A percentile compares a stretch with the other conserved stretches of the same genome.
phyloP scores from a whole-genome alignment of 2,329 filamentous ascomycete genomes.

The Trichothecium roseum region DNA sequence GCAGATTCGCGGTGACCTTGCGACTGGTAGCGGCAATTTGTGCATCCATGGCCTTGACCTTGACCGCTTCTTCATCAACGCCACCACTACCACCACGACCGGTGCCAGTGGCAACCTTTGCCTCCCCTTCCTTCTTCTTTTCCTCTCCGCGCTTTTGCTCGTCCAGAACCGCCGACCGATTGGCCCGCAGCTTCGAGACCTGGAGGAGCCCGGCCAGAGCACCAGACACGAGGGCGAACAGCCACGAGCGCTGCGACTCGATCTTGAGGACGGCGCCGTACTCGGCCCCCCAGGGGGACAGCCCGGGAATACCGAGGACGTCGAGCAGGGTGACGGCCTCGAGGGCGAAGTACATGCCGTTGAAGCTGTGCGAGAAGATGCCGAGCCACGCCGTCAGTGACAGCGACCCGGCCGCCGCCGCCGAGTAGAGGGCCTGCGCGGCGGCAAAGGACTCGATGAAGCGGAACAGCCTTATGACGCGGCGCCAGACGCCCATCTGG shows the following conservation, averaged over 20 bases:
- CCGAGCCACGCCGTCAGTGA: background rate
- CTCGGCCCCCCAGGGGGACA: slow-evolving; percentile 42
- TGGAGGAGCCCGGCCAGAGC: too few species aligned
- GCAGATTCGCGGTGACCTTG: slow-evolving; percentile 41
- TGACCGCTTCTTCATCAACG: slow-evolving; percentile 22
- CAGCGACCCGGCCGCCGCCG: background rate
- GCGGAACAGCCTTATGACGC: slow-evolving; percentile 58
- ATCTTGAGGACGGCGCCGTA: slow-evolving; percentile 34
- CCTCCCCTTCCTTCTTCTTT: slow-evolving; percentile 6
- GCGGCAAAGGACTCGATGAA: slow-evolving; percentile 49
- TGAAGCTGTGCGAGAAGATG: slow-evolving; percentile 46
- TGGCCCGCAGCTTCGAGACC: too few species aligned
- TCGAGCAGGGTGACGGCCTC: slow-evolving; percentile 55
- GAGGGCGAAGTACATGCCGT: slow-evolving; percentile 63
- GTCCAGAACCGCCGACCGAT: too few species aligned
- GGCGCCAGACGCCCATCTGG: slow-evolving; percentile 22
- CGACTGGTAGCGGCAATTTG: slow-evolving; percentile 28
- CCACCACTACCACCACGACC: slow-evolving; percentile 12
- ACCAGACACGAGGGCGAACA: slow-evolving; percentile 38
- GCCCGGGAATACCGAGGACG: slow-evolving; percentile 27
- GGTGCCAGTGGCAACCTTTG: too few species aligned
- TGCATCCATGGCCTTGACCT: slow-evolving; percentile 10
- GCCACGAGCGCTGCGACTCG: slow-evolving; percentile 62
- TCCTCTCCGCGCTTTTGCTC: slow-evolving; percentile 4
- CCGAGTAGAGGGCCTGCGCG: slow-evolving; percentile 4